Base-by-base conservation (phyloP, 345 rosid genomes). In the Gossypium arboreum region DNA sequence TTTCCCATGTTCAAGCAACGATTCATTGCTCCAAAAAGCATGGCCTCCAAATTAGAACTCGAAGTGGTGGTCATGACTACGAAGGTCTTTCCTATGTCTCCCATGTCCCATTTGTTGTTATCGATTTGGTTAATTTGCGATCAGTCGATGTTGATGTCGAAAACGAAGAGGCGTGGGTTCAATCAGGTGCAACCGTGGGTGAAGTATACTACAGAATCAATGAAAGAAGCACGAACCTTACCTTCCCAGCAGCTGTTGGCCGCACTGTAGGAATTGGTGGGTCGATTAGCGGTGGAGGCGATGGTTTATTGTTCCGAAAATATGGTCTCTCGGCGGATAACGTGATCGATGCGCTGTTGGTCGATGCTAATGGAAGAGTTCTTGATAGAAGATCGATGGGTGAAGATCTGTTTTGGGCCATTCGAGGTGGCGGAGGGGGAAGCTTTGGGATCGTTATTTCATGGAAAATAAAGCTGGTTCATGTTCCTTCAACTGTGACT, bases 201-300 rank as follows among this genome's bases (percentile, higher is more conserved):
- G 72, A 68, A 39, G 6, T 68, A 2, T 68, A 68, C 9, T 12
- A 68, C 2, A 29, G 17, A 20, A 68, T 68, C 16, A 39, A 34
- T 13, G 9, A 68, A 24, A 45, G 22, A 15, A 68, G 18, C 27
- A 20, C 7, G 12, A 47, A 34, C 12, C 56, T 68, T 45, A 34
- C 56, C 12, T 47, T 68, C 4, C 72, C 72, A 0, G 72, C 39
- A 1, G 72, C 56, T 1, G 2, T 47, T 24, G 22, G n/a, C 12
- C 56, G 7, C 56, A 68, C 72, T 22, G 72, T 68, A 17, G 72
- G 72, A 2, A 22, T 60, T 25, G 59, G 59, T 7, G 59, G 59
- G 18, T 55, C 0, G 24, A 55, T 55, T 18, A 55, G 25, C 59
- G 24, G 59, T 6, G 12, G 59, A 55, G 59, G 59, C 18, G 9